These are phyloP conservation scores for Xylaria scruposa DNA, from an alignment of 495 filamentous ascomycete genomes.

Conservation along the genomic window DNA sequence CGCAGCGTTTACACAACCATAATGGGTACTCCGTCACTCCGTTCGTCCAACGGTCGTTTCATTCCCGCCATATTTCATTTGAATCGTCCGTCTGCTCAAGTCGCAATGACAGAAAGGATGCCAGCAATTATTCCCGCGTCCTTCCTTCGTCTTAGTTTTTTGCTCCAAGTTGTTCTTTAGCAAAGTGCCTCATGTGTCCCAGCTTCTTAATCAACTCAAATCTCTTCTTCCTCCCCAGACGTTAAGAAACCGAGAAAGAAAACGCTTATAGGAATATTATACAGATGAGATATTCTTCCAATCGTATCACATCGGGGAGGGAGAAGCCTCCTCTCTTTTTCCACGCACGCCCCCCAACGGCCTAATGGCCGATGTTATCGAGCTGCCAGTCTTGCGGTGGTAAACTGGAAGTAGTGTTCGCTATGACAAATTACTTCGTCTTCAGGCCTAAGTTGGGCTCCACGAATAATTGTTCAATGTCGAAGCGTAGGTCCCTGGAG, in stretches of 20 bases:
- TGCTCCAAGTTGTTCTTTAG: conserved; percentile 8
- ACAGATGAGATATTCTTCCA: conserved; percentile 35
- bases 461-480: conserved; percentile 46
- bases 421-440: not conserved
- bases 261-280: conserved; percentile 42
- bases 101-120: conserved; percentile 15
- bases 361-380: not conserved
- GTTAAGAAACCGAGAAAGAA: conserved; percentile 32
- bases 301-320: conserved; percentile 32
- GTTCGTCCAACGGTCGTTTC: conserved; percentile 23
- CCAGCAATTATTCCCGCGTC: conserved; percentile 11
- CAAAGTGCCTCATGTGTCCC: conserved; percentile 7
- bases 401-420: conserved; percentile 26
- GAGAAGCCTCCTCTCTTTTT: conserved; percentile 23
- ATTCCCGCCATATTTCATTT: conserved; percentile 27
- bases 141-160: conserved; percentile 8
- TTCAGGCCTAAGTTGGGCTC: conserved; percentile 38
- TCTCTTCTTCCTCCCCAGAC: conserved; percentile 32
- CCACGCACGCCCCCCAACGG: conserved; percentile 12
- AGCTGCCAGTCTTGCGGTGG: conserved; percentile 10
- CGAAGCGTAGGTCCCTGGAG: conserved; percentile 40
- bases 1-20: conserved; percentile 18
- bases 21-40: conserved; percentile 30
- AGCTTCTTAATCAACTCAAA: conserved; percentile 33
- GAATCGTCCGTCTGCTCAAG: conserved; percentile 22